These are phyloP conservation scores for Rhizoclosmatium globosum DNA, from an alignment of 192 early-diverging fungal genomes.

Conservation along the genomic window DNA sequence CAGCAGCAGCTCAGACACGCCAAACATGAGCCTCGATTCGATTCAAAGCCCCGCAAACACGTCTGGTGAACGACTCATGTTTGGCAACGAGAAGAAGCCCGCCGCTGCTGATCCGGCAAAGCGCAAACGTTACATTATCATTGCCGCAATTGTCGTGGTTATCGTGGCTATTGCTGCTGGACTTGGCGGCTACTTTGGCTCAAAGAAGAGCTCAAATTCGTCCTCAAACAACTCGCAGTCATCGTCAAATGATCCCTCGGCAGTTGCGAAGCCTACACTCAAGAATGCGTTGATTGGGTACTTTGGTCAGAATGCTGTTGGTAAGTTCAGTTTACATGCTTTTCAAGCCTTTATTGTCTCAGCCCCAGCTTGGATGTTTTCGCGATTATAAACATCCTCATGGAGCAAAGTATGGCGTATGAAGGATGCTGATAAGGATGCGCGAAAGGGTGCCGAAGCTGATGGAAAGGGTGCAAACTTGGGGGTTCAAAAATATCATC, in stretches of 20 bases:
- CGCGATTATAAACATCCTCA: too few relatives aligned
- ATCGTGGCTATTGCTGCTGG: background rate
- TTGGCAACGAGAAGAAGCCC: too few relatives aligned
- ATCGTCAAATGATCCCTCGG: too few relatives aligned
- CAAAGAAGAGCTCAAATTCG: background rate
- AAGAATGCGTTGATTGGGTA: slow-evolving; percentile 5
- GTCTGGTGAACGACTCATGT: too few relatives aligned
- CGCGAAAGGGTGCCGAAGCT: background rate
- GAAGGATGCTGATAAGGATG: too few relatives aligned
- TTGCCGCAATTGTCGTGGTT: background rate
- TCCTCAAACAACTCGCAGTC: background rate
- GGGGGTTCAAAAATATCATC: background rate
- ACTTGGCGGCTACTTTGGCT: slow-evolving; percentile 19
- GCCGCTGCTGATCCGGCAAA: background rate
- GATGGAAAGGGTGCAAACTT: background rate
- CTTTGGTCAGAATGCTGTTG: slow-evolving; percentile 16
- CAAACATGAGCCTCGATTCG: too few relatives aligned
- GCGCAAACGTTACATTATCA: slow-evolving; percentile 6
- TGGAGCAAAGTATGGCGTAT: too few relatives aligned
- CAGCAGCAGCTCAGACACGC: too few relatives aligned
- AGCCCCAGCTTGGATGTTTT: background rate
- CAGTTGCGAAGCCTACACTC: background rate
- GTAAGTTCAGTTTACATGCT: background rate
- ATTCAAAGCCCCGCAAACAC: too few relatives aligned
- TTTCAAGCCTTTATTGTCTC: background rate